Conservation (phyloP, 1,284 basidiomycete genomes). For the Malassezia brasiliensis region DNA sequence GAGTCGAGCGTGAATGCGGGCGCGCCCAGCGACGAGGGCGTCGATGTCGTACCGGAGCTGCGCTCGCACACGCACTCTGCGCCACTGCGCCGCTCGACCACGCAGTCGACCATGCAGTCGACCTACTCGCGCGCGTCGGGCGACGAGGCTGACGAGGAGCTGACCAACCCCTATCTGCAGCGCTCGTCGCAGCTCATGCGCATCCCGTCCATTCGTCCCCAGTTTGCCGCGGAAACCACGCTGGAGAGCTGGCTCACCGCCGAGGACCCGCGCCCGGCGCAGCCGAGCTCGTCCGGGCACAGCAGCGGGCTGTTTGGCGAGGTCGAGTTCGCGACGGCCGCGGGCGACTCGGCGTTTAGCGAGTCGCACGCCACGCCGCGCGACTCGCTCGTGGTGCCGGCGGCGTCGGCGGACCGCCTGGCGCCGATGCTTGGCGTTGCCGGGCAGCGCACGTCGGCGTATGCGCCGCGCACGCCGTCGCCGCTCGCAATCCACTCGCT, state of each 20-base stretch:
- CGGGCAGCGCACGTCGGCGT: background rate
- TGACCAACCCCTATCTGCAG: background rate
- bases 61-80: background rate
- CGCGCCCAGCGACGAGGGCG: background rate
- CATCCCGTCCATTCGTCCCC: constrained; percentile 33
- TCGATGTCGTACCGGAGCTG: background rate
- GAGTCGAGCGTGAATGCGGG: constrained; percentile 5
- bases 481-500: background rate
- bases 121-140: constrained; percentile 5
- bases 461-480: constrained; percentile 12
- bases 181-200: constrained; percentile 12
- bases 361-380: background rate
- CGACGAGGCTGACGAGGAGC: constrained; percentile 1
- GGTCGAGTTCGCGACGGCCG: constrained; percentile 7
- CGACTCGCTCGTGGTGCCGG: background rate
- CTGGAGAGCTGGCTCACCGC: constrained; percentile 34
- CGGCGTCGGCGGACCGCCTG: background rate
- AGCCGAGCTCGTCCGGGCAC: background rate
- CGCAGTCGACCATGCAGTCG: constrained; percentile 9
- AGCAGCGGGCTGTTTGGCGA: constrained; percentile 1
- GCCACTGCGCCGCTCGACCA: background rate
- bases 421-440: background rate
- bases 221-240: constrained; percentile 33
- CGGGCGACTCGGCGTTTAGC: background rate
- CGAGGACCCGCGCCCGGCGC: background rate